A percentile compares a stretch with the other conserved stretches of the same genome.
These are phyloP conservation scores for Boeremia lycopersici DNA, from an alignment of 2,329 filamentous ascomycete genomes.

Conservation along the genomic window DNA sequence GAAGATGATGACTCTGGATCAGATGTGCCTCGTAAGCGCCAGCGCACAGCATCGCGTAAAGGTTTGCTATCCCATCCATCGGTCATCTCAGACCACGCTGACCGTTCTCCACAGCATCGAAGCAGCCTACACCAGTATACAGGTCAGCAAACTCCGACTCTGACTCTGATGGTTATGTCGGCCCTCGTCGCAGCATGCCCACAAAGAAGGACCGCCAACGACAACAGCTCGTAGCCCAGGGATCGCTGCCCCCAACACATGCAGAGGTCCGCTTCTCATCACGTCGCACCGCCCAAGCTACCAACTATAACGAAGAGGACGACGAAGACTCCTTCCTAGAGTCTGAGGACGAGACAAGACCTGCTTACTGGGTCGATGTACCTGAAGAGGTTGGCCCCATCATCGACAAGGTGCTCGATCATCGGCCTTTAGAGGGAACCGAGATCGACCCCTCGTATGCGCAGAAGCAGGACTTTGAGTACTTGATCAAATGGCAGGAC, in stretches of 20 bases:
- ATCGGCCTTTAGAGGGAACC: constrained; percentile 73
- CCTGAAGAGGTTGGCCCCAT: constrained; percentile 80
- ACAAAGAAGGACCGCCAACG: constrained; percentile 79
- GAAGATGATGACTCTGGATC: constrained; percentile 75
- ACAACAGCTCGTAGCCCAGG: constrained; percentile 67
- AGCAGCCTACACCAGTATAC: constrained; percentile 56
- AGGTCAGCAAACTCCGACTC: constrained; percentile 68
- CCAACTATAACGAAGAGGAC: constrained; percentile 72
- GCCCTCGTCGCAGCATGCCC: constrained; percentile 67
- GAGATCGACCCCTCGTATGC: constrained; percentile 43
- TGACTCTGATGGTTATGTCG: constrained; percentile 72
- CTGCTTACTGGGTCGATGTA: constrained; percentile 72
- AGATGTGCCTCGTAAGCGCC: constrained; percentile 65
- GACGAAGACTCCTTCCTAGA: constrained; percentile 63
- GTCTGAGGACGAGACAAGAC: constrained; percentile 66
- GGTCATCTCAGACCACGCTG: constrained; percentile 38
- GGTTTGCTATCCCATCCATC: constrained; percentile 55
- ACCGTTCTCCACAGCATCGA: constrained; percentile 60
- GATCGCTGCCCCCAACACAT: constrained; percentile 66
- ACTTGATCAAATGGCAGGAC: constrained; percentile 93
- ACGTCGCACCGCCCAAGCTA: constrained; percentile 76
- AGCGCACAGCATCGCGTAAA: constrained; percentile 67
- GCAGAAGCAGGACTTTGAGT: constrained; percentile 82
- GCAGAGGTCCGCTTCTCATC: constrained; percentile 92
- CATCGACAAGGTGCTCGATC: constrained; percentile 89